These are phyloP conservation scores for Pneumocystis canis DNA, from an alignment of 1,139 yeast species.

Conservation along the genomic window DNA sequence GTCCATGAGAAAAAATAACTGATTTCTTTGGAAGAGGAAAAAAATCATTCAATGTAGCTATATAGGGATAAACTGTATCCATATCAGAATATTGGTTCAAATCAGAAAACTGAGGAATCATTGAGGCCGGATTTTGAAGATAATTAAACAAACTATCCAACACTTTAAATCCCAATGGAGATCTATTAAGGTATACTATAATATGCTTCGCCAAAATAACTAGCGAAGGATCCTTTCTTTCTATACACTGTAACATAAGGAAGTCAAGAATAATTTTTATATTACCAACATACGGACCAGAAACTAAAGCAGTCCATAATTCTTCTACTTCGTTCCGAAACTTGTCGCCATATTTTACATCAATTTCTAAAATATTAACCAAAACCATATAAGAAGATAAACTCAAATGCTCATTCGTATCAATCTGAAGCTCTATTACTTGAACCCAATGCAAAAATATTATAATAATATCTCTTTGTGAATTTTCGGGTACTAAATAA, in stretches of 20 bases:
- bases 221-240: constrained; percentile 55
- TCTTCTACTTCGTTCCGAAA: constrained; percentile 84
- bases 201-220: constrained; percentile 72
- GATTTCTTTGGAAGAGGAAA: constrained; percentile 51
- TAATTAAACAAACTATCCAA: constrained; percentile 53
- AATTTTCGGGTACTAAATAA: constrained; percentile 42
- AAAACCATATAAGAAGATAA: constrained; percentile 48
- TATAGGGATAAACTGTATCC: constrained; percentile 42
- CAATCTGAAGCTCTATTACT: constrained; percentile 47
- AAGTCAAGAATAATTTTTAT: constrained; percentile 60
- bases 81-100: constrained; percentile 23
- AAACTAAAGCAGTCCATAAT: constrained; percentile 83
- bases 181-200: constrained; percentile 55
- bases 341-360: constrained; percentile 56
- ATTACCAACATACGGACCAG: constrained; percentile 49
- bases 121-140: constrained; percentile 57
- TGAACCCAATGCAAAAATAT: constrained; percentile 85
- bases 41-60: constrained; percentile 52
- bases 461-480: constrained; percentile 63
- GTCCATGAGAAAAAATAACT: constrained; percentile 72
- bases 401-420: constrained; percentile 33
- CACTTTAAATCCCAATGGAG: constrained; percentile 41
- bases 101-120: constrained; percentile 57
- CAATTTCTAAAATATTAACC: constrained; percentile 68
- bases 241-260: constrained; percentile 52